Conservation (phyloP, 2,329 filamentous ascomycete genomes). For the Penicillium sp. region DNA sequence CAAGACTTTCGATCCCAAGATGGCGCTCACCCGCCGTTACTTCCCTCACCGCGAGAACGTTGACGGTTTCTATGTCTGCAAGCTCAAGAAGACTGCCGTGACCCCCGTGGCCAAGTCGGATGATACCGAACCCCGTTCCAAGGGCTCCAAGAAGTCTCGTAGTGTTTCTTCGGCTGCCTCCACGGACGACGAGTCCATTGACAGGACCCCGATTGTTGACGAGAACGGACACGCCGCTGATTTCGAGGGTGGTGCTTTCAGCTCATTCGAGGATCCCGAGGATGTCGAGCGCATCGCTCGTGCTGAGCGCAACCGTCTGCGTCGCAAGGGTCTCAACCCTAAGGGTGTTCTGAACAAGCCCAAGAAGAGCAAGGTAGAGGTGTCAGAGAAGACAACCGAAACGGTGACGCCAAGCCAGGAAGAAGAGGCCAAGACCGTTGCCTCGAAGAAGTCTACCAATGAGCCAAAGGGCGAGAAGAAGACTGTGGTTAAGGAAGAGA, state of each 20-base stretch:
- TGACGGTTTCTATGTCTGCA: conserved; percentile 97
- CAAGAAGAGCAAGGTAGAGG: conserved; percentile 30
- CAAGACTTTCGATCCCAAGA: conserved; percentile 83
- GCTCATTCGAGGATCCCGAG: conserved; percentile 71
- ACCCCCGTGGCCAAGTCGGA: conserved; percentile 53
- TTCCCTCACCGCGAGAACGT: conserved; percentile 94
- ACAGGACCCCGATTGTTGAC: conserved; percentile 67
- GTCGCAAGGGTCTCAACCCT: conserved; percentile 72
- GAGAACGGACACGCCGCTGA: conserved; percentile 34
- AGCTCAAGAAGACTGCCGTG: conserved; percentile 88
- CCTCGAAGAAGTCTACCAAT: conserved; percentile 7
- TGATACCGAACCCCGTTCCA: conserved; percentile 27
- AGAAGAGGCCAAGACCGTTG: conserved; percentile 19
- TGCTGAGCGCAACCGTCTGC: conserved; percentile 71
- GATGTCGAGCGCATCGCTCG: conserved; percentile 70
- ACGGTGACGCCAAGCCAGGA: conserved; percentile 10
- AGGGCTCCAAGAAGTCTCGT: conserved; percentile 20
- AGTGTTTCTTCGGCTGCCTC: conserved; percentile 25
- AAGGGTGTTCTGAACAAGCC: conserved; percentile 53
- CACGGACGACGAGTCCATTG: conserved; percentile 52
- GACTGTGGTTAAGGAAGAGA: conserved; percentile 17
- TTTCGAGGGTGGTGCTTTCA: conserved; percentile 59
- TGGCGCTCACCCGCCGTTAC: conserved; percentile 80
- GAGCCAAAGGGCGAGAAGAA: conserved; percentile 19
- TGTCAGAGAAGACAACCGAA: conserved; percentile 21